phyloP scores from a whole-genome alignment of 2,329 filamentous ascomycete genomes.

The Diplodia mutila region DNA sequence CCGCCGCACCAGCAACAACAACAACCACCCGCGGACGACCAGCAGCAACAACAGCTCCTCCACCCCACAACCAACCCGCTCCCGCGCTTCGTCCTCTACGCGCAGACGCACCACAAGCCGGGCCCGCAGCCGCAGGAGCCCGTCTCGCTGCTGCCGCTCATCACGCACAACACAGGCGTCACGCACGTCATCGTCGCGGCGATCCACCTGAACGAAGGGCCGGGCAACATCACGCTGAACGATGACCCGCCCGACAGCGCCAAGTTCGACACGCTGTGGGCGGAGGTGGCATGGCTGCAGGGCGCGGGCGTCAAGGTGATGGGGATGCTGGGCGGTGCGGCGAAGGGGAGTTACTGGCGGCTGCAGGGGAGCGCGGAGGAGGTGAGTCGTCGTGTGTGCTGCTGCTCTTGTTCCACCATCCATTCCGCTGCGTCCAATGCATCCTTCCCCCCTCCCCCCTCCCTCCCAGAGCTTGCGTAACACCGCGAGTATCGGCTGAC shows the following conservation, averaged over 20 bases:
- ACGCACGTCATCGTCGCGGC: conserved; percentile 89
- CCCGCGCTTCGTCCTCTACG: conserved; percentile 59
- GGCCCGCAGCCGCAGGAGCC: conserved; percentile 49
- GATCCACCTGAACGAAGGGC: conserved; percentile 75
- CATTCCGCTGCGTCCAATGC: neutral
- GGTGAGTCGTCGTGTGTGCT: conserved; percentile 29
- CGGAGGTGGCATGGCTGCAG: conserved; percentile 73
- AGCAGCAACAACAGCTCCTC: neutral
- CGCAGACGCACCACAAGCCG: conserved; percentile 65
- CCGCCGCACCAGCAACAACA: conserved; percentile 18
- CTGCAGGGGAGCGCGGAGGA: conserved; percentile 39
- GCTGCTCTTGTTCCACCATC: neutral
- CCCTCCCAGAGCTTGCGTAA: neutral
- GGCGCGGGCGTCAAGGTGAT: conserved; percentile 76
- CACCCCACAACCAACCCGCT: conserved; percentile 28
- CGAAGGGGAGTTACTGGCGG: conserved; percentile 70
- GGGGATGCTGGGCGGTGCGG: conserved; percentile 86
- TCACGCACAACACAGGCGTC: conserved; percentile 62
- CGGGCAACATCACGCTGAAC: conserved; percentile 74
- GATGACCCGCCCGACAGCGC: conserved; percentile 71
- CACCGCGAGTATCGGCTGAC: neutral
- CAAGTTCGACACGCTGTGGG: conserved; percentile 75
- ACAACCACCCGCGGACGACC: neutral
- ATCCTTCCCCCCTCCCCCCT: too few relatives aligned
- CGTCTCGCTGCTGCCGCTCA: conserved; percentile 65